Evolutionary conservation across 345 rosid species (phyloP).

Genomic region (Clarkia xantiana): DNA sequence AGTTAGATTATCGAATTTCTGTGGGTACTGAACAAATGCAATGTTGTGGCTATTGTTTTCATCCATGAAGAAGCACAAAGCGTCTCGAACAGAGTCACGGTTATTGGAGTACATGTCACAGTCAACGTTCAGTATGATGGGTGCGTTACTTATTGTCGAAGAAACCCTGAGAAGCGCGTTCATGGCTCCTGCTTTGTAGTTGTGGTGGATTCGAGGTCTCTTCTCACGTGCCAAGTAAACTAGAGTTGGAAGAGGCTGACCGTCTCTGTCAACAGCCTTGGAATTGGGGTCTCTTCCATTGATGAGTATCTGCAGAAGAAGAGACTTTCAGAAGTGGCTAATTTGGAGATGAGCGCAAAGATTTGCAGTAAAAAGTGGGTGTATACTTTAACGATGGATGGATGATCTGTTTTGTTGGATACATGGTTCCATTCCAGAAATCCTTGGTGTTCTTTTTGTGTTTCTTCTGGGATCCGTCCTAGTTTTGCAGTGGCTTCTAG

Average conservation of each 20-base stretch:
- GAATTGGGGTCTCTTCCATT: conserved; percentile 26
- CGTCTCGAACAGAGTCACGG: conserved; percentile 38
- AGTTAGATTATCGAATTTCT: conserved; percentile 35
- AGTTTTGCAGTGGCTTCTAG: conserved; percentile 19
- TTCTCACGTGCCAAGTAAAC: conserved; percentile 75
- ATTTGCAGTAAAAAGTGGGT: neutral
- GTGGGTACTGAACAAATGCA: conserved; percentile 64
- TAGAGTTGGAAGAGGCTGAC: conserved; percentile 33
- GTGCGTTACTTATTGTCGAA: conserved; percentile 42
- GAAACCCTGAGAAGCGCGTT: conserved; percentile 75
- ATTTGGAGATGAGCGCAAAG: neutral
- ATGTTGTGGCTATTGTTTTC: conserved; percentile 43
- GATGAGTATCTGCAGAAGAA: conserved; percentile 27
- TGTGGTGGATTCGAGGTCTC: conserved; percentile 42
- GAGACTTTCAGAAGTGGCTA: no score
- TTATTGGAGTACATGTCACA: conserved; percentile 78
- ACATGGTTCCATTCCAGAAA: conserved; percentile 40
- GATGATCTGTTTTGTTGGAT: conserved; percentile 34
- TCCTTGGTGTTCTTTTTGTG: conserved; percentile 18
- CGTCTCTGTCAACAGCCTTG: conserved; percentile 19
- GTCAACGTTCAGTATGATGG: conserved; percentile 46
- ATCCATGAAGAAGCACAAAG: conserved; percentile 74
- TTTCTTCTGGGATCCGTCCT: conserved; percentile 25
- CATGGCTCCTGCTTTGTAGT: conserved; percentile 87
- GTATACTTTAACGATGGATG: conserved; percentile 46